A percentile compares a stretch with the other conserved stretches of the same genome.
Conservation (phyloP, 2,329 filamentous ascomycete genomes). For the Pseudogymnoascus sp. region DNA sequence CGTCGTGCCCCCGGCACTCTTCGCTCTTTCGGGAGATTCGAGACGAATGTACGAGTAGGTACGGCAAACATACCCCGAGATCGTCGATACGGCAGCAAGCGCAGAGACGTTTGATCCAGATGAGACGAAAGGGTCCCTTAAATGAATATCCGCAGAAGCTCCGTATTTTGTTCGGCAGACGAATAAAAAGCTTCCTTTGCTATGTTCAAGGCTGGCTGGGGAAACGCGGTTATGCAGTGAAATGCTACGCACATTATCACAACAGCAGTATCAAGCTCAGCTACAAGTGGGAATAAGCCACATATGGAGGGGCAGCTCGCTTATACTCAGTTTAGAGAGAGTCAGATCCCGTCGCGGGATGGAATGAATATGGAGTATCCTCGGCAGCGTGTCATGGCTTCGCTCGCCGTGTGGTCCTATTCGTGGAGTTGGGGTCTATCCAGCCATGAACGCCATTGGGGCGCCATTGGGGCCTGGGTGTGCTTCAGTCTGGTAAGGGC, state of each 20-base stretch:
- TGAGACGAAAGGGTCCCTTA: neutral
- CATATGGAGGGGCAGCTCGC: neutral
- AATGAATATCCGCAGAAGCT: neutral
- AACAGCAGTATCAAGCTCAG: neutral
- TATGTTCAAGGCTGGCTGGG: neutral
- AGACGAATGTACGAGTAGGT: neutral
- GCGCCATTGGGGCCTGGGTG: neutral
- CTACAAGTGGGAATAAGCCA: conserved; percentile 1
- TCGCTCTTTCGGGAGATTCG: conserved; percentile 9
- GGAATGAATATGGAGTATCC: neutral
- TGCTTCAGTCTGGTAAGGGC: conserved; percentile 9
- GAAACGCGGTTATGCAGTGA: conserved; percentile 1
- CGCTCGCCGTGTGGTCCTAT: neutral
- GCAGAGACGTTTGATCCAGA: neutral
- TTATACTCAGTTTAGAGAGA: neutral
- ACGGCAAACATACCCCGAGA: neutral
- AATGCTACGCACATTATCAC: conserved; percentile 1
- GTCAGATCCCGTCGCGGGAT: conserved; percentile 1
- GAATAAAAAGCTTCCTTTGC: neutral
- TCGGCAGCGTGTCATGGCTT: neutral
- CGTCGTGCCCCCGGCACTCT: neutral
- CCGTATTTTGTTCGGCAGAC: neutral
- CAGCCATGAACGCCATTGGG: conserved; percentile 1
- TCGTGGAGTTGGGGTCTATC: neutral
- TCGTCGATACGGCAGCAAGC: neutral